Percentiles rank a stretch among this genome's conserved stretches.
Conservation (phyloP, 169 alveolate species). For the Blepharisma undulans region DNA sequence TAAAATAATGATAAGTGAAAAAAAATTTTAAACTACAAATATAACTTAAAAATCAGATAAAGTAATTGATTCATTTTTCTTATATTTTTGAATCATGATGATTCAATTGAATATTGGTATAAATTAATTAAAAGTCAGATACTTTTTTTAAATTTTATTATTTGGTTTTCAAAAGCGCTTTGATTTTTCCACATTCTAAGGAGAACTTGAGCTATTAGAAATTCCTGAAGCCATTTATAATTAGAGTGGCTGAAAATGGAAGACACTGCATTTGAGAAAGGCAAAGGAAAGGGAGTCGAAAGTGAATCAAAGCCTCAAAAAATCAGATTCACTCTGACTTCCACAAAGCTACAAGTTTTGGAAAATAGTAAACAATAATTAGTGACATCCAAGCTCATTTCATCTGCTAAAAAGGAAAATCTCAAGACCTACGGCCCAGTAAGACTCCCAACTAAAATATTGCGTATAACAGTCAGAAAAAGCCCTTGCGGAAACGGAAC, state of each 20-base stretch:
- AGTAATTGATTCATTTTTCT: no score
- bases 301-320: conserved; percentile 55
- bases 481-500: conserved; percentile 99
- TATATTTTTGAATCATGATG: no score
- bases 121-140: no score
- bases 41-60: no score
- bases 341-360: conserved; percentile 49
- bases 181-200: no score
- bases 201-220: no score
- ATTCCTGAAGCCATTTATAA: not conserved
- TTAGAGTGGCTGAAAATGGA: conserved; percentile 42
- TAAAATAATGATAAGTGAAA: no score
- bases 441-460: conserved; percentile 95
- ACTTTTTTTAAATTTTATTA: no score
- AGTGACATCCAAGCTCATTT: conserved; percentile 85
- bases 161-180: no score
- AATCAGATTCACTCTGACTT: conserved; percentile 65
- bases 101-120: no score
- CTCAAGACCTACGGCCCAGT: conserved; percentile 95
- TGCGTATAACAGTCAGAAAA: conserved; percentile 94
- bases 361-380: conserved; percentile 33
- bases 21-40: no score
- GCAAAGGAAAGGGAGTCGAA: conserved; percentile 60
- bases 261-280: conserved; percentile 48
- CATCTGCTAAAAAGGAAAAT: conserved; percentile 92